A percentile compares a stretch with the other conserved stretches of the same genome.
Evolutionary conservation across 495 filamentous ascomycete species (phyloP).

Genomic region (Neurospora terricola): DNA sequence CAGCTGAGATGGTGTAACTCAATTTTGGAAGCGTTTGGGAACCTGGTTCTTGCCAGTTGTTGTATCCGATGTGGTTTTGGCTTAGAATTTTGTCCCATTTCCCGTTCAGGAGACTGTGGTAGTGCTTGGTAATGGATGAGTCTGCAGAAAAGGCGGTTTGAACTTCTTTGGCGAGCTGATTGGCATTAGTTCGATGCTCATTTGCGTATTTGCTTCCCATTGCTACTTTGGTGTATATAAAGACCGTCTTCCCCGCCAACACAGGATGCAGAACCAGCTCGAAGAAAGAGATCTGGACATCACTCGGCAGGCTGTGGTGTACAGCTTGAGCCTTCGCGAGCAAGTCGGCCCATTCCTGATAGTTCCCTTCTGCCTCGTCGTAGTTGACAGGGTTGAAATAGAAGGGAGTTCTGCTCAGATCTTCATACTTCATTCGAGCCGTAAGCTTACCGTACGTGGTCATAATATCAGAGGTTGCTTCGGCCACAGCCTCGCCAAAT

Average conservation of each 20-base stretch:
- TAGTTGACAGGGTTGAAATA: slow-evolving; percentile 51
- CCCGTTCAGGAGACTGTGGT: slow-evolving; percentile 45
- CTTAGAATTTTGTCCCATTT: slow-evolving; percentile 50
- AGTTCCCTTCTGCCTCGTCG: slow-evolving; percentile 50
- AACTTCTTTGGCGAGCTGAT: slow-evolving; percentile 40
- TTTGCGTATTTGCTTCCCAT: slow-evolving; percentile 12
- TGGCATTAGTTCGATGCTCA: slow-evolving; percentile 24
- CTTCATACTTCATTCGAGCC: slow-evolving; percentile 51
- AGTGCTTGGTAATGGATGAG: slow-evolving; percentile 41
- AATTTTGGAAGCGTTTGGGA: slow-evolving; percentile 40
- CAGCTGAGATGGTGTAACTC: slow-evolving; percentile 32
- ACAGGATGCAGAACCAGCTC: slow-evolving; percentile 53
- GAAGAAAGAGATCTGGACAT: slow-evolving; percentile 43
- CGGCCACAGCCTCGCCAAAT: slow-evolving; percentile 23
- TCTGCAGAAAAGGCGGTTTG: slow-evolving; percentile 45
- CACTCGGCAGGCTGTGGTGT: slow-evolving; percentile 31
- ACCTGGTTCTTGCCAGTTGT: slow-evolving; percentile 47
- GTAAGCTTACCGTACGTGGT: slow-evolving; percentile 47
- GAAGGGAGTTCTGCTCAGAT: slow-evolving; percentile 38
- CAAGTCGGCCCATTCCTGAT: slow-evolving; percentile 44
- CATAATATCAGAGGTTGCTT: slow-evolving; percentile 36
- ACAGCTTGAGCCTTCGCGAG: slow-evolving; percentile 36
- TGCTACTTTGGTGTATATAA: slow-evolving; percentile 23
- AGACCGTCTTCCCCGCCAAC: slow-evolving; percentile 36
- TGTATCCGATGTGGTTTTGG: slow-evolving; percentile 24